Conservation (phyloP, 169 alveolate species). For the Plasmodium chabaudi region DNA sequence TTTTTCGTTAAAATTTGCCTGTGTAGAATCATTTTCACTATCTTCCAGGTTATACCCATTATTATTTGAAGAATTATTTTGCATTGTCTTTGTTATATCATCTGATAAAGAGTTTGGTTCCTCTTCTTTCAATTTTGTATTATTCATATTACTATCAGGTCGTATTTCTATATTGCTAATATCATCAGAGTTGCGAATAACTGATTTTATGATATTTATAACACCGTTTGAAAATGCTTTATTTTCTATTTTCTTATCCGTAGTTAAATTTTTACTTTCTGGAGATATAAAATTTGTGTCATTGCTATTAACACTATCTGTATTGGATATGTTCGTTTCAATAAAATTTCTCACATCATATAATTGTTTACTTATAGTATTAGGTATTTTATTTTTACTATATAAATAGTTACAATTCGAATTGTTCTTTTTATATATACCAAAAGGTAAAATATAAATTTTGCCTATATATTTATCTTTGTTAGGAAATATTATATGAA, state of each 20-base stretch:
- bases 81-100: background rate
- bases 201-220: too few relatives aligned
- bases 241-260: background rate
- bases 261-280: background rate
- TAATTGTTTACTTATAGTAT: slow-evolving; percentile 24
- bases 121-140: background rate
- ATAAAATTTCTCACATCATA: slow-evolving; percentile 33
- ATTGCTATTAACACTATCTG: background rate
- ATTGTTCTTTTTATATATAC: background rate
- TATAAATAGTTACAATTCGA: slow-evolving; percentile 1
- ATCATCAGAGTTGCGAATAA: too few relatives aligned
- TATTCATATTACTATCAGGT: background rate
- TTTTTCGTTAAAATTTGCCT: slow-evolving; percentile 22
- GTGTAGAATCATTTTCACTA: slow-evolving; percentile 3
- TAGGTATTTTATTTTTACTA: slow-evolving; percentile 39
- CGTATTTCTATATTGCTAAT: too few relatives aligned
- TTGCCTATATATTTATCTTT: slow-evolving; percentile 71
- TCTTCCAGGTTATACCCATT: background rate
- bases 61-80: background rate
- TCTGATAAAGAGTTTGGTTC: background rate
- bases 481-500: slow-evolving; percentile 60
- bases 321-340: slow-evolving; percentile 22
- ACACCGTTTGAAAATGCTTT: too few relatives aligned
- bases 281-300: background rate
- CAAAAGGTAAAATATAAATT: slow-evolving; percentile 26